Evolutionary conservation across 2,329 filamentous ascomycete species (phyloP).

Genomic region (Gnomoniopsis smithogilvyi): DNA sequence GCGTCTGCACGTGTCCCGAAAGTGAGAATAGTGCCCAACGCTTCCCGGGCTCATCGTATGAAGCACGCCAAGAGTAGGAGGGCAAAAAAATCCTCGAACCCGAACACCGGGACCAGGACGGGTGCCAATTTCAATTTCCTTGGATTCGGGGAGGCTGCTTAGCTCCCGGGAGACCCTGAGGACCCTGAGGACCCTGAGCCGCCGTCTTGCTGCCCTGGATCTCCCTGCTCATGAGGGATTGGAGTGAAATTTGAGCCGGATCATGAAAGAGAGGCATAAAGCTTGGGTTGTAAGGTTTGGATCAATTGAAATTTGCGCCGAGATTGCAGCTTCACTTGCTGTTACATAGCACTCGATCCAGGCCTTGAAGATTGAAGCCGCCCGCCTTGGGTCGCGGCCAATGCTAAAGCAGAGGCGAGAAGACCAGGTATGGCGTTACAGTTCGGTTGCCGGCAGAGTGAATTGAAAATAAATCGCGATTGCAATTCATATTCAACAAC

Average conservation of each 20-base stretch:
- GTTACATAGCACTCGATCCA: no score
- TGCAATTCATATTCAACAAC: no score
- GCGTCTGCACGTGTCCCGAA: not conserved
- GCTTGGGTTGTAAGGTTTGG: not conserved
- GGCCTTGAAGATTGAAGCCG: no score
- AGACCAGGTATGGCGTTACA: no score
- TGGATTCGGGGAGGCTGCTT: not conserved
- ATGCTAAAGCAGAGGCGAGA: no score
- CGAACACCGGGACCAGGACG: not conserved
- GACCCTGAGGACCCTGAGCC: not conserved
- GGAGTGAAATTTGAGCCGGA: not conserved
- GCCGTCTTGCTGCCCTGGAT: not conserved
- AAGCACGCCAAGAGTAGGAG: not conserved
- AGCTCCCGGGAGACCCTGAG: not conserved
- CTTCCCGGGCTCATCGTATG: no score
- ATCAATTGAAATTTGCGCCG: not conserved
- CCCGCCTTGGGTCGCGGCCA: no score
- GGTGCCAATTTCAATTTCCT: no score
- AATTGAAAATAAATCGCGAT: no score
- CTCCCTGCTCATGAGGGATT: not conserved
- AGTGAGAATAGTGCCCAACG: not conserved
- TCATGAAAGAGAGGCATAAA: not conserved
- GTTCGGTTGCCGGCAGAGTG: no score
- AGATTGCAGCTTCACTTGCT: not conserved
- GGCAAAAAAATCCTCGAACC: not conserved